phyloP scores from a whole-genome alignment of 768 basidiomycete genomes.

The Termitomyces sp. region DNA sequence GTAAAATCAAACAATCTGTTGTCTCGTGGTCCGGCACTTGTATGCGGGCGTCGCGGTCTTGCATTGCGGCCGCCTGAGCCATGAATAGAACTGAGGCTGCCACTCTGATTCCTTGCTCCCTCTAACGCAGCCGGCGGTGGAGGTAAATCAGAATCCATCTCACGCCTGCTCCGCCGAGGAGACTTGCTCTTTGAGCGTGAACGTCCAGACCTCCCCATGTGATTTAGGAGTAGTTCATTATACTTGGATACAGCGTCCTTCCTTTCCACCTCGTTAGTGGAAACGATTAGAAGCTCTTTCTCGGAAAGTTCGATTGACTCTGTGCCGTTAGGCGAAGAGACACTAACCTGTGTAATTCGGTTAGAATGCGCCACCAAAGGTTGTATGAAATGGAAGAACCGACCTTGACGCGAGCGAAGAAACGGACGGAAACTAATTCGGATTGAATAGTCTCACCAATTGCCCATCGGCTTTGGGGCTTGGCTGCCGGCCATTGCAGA shows the following conservation, averaged over 20 bases:
- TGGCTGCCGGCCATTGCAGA: constrained; percentile 66
- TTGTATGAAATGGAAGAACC: constrained; percentile 11
- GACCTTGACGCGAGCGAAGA: constrained; percentile 69
- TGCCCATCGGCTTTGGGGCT: constrained; percentile 69
- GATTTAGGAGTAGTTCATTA: constrained; percentile 32
- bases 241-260: constrained; percentile 58
- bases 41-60: constrained; percentile 54
- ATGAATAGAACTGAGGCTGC: constrained; percentile 1
- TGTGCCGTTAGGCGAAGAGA: constrained; percentile 51
- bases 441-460: constrained; percentile 74
- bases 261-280: constrained; percentile 66
- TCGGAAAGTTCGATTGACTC: constrained; percentile 69
- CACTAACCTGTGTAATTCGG: constrained; percentile 31
- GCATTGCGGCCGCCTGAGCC: background rate
- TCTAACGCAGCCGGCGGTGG: constrained; percentile 34
- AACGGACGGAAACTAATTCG: constrained; percentile 58
- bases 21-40: constrained; percentile 69
- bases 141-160: constrained; percentile 24
- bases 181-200: constrained; percentile 56
- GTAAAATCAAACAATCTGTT: constrained; percentile 34
- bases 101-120: constrained; percentile 6
- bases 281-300: constrained; percentile 59
- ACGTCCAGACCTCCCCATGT: constrained; percentile 23
- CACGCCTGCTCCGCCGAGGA: constrained; percentile 39
- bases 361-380: constrained; percentile 10